A percentile compares a stretch with the other conserved stretches of the same genome.
phyloP scores from a whole-genome alignment of 2,329 filamentous ascomycete species.

The Chaetothyriales sp. region DNA sequence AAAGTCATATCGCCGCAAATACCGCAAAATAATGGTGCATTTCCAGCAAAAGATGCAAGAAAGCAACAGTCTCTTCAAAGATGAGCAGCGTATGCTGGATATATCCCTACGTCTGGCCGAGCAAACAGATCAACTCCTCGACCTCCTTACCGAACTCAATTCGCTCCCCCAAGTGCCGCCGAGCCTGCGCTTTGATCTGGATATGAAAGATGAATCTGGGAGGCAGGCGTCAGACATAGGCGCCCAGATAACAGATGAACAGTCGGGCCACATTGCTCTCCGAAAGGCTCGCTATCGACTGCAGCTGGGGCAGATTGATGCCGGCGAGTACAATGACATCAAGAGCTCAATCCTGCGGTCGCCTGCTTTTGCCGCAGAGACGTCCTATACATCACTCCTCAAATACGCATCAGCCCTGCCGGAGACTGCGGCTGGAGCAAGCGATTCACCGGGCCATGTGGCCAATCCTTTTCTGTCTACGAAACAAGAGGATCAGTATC shows the following conservation, averaged over 20 bases:
- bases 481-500: conserved; percentile 30
- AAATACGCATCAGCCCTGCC: conserved; percentile 18
- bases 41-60: conserved; percentile 72
- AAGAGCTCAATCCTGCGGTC: conserved; percentile 26
- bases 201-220: conserved; percentile 9
- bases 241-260: conserved; percentile 5
- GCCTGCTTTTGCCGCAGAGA: conserved; percentile 25
- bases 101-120: conserved; percentile 72
- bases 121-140: conserved; percentile 83
- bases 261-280: conserved; percentile 19
- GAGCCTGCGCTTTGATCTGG: conserved; percentile 59
- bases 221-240: background rate
- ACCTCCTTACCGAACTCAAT: conserved; percentile 82
- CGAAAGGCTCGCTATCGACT: conserved; percentile 26
- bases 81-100: conserved; percentile 66
- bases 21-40: conserved; percentile 66
- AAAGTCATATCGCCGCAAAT: conserved; percentile 53
- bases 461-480: conserved; percentile 29
- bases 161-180: conserved; percentile 61
- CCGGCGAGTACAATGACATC: conserved; percentile 24
- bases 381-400: conserved; percentile 21
- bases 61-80: conserved; percentile 45
- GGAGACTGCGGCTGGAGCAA: conserved; percentile 7
- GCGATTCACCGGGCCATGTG: conserved; percentile 10
- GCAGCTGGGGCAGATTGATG: conserved; percentile 23